Base-by-base conservation (phyloP, 352 stramenopile genomes). In the Phytophthora cryptogea region DNA sequence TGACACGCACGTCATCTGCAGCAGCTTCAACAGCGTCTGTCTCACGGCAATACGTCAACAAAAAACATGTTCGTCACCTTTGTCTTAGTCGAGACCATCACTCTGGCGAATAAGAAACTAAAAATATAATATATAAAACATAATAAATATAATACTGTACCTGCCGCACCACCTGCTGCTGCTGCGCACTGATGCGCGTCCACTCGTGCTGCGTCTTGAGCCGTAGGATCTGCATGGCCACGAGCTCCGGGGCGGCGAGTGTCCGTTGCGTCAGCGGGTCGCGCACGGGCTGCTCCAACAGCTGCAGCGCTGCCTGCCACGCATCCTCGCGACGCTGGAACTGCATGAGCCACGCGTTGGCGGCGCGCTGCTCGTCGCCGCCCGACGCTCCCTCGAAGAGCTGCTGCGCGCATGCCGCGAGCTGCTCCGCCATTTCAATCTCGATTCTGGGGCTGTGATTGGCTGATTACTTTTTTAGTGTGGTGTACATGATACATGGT, bases 311-410 rank as follows among this genome's bases (percentile, higher is more conserved):
- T 4, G 77, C 73, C 14, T 69, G 55, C 80, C 83, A 90, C 36
- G 79, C 80, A 32, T 89, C 74, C 11, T 78, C 65, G 3, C 66
- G 66, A n/a, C 8, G 37, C 70, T 92, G 81, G 50, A 90, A 84
- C 36, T 66, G 49, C 58, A 92, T 77, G 31, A 92, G 76, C 83
- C 83, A 92, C 20, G 70, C 46, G 47, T 90, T 90, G n/a, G 83
- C 83, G 23, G 63, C 64, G 30, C 60, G 66, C 54, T 90, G 81
- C 48, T 72, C 79, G 7, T 16, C 46, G 43, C 83, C 86, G 39
- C 81, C 83, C 0, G 81, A 66, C 14, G 51, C 63, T 26, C 80
- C 83, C 50, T 90, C 79, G 26, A 92, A 89, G 54, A 92, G 81
- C 65, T 84, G 63, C 32, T 70, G 68, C 53, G 81, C 78, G 44